phyloP scores from a whole-genome alignment of 257 asterid species.

The Nicotiana otophora region DNA sequence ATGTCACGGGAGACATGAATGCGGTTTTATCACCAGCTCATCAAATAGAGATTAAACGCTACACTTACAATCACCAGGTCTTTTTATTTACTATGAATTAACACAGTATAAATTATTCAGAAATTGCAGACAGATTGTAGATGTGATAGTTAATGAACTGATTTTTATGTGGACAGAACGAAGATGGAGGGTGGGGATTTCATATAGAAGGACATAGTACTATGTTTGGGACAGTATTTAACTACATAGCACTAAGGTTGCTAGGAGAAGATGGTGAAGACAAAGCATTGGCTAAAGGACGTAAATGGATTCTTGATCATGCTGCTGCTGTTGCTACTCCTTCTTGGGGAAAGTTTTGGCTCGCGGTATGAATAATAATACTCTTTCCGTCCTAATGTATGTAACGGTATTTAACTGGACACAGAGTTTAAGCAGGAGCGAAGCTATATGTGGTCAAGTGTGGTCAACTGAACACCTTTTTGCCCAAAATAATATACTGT shows the following conservation, averaged over 20 bases:
- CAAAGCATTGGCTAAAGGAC: conserved; percentile 21
- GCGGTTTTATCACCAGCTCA: conserved; percentile 22
- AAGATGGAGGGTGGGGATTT: conserved; percentile 55
- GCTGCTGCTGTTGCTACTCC: conserved; percentile 31
- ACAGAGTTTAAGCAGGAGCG: too few species aligned
- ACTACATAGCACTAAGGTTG: conserved; percentile 32
- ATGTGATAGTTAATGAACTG: not conserved
- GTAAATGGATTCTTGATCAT: conserved; percentile 49
- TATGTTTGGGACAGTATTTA: conserved; percentile 36
- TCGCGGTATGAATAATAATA: conserved; percentile 19
- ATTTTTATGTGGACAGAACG: conserved; percentile 22
- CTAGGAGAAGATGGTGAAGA: conserved; percentile 32
- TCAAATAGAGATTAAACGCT: conserved; percentile 27
- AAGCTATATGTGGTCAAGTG: too few species aligned
- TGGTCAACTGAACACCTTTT: too few species aligned
- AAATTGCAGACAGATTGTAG: too few species aligned
- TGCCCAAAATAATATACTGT: too few species aligned
- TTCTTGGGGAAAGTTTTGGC: conserved; percentile 55
- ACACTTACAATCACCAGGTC: conserved; percentile 36
- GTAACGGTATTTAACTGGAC: too few species aligned
- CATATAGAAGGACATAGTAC: conserved; percentile 51
- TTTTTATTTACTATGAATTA: not conserved
- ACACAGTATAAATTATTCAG: too few species aligned
- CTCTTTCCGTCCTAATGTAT: too few species aligned
- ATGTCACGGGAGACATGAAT: conserved; percentile 30